phyloP scores from a whole-genome alignment of 192 early-diverging fungal genomes.

The Phlyctochytrium arcticum region DNA sequence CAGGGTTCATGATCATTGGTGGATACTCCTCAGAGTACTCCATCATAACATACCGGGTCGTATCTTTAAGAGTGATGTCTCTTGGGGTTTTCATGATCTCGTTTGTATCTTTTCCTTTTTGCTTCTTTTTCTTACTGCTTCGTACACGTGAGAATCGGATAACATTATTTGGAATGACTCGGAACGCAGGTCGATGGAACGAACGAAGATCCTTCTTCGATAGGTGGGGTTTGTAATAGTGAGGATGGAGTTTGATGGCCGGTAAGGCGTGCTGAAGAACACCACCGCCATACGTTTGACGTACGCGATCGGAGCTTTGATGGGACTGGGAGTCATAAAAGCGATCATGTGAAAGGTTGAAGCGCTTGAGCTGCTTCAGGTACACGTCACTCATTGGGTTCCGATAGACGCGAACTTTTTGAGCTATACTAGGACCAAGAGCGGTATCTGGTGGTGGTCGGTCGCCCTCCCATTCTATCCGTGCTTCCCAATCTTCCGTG shows the following conservation, averaged over 20 bases:
- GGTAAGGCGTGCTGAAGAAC: conserved; percentile 85
- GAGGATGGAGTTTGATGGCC: conserved; percentile 72
- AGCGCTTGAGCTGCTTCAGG: too few species aligned
- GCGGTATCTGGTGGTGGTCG: too few species aligned
- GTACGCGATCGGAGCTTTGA: conserved; percentile 68
- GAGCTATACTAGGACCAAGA: too few species aligned
- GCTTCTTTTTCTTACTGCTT: conserved; percentile 68
- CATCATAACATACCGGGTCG: conserved; percentile 72
- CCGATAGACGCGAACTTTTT: too few species aligned
- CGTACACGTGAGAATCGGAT: conserved; percentile 78
- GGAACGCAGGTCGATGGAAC: conserved; percentile 82
- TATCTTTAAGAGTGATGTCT: conserved; percentile 87
- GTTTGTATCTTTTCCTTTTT: conserved; percentile 34
- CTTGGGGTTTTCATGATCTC: conserved; percentile 74
- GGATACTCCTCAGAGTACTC: conserved; percentile 97
- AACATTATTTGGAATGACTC: conserved; percentile 52
- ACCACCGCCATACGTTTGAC: conserved; percentile 82
- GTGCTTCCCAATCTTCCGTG: conserved; percentile 65
- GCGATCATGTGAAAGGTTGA: conserved; percentile 87
- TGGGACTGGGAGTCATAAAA: conserved; percentile 70
- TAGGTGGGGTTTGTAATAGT: conserved; percentile 79
- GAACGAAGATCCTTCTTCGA: conserved; percentile 76
- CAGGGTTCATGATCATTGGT: conserved; percentile 82
- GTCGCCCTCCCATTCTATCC: conserved; percentile 77
- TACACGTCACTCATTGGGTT: too few species aligned